Evolutionary conservation across 2,329 filamentous ascomycete species (phyloP).

Genomic region (Xylaria sp.): DNA sequence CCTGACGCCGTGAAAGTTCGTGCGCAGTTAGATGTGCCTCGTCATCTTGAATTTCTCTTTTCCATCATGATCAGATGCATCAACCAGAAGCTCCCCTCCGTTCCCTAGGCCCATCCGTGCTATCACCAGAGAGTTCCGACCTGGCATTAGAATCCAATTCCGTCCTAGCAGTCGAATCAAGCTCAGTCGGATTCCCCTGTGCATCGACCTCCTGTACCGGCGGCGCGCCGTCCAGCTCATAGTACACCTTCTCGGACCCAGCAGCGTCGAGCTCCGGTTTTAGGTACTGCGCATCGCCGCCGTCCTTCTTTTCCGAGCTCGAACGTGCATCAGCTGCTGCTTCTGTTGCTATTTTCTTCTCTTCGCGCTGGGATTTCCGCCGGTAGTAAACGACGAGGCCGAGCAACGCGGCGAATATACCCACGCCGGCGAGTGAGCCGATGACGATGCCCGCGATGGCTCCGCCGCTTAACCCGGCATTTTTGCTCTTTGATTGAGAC

Average conservation of each 20-base stretch:
- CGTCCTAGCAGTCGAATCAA: slow-evolving; percentile 12
- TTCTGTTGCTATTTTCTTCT: neutral
- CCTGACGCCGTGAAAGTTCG: neutral
- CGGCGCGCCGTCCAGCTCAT: slow-evolving; percentile 16
- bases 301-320: neutral
- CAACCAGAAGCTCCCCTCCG: neutral
- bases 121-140: slow-evolving; percentile 3
- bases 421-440: slow-evolving; percentile 2
- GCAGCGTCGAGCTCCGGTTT: slow-evolving; percentile 14
- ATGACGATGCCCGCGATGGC: slow-evolving; percentile 13
- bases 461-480: neutral
- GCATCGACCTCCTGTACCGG: neutral
- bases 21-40: neutral
- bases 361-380: slow-evolving; percentile 7
- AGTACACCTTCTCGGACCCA: neutral
- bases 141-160: slow-evolving; percentile 17
- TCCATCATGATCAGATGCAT: no score
- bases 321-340: neutral
- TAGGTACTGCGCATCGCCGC: neutral
- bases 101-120: neutral
- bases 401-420: slow-evolving; percentile 2
- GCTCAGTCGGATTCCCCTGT: neutral
- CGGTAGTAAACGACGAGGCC: slow-evolving; percentile 20
- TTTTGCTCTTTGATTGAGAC: neutral
- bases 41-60: neutral